Conservation (phyloP, 2,329 filamentous ascomycete species). For the Nothopassalora personata region DNA sequence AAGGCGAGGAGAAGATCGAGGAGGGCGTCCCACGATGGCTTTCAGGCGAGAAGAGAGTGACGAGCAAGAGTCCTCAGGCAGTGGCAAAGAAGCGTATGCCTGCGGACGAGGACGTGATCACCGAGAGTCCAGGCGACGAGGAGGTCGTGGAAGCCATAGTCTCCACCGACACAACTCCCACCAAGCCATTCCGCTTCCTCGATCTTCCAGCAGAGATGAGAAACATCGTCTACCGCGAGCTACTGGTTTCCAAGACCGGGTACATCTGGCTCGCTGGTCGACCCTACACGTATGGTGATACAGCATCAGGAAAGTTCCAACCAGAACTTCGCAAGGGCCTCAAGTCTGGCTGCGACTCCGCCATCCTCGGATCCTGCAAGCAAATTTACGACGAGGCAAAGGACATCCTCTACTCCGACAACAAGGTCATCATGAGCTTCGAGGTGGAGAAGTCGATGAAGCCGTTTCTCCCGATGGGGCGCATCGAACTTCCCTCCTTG, state of each 20-base stretch:
- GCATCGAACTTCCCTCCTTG: background rate
- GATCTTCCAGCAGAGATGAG: constrained; percentile 19
- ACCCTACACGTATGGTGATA: background rate
- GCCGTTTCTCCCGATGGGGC: background rate
- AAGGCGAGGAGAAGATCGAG: background rate
- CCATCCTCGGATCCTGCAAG: constrained; percentile 31
- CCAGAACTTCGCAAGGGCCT: background rate
- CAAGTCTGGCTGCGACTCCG: constrained; percentile 4
- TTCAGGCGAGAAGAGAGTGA: background rate
- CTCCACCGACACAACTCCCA: background rate
- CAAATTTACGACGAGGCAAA: constrained; percentile 35
- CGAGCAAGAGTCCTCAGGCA: background rate
- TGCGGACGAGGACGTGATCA: background rate
- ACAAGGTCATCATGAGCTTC: constrained; percentile 15
- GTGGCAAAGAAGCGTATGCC: background rate
- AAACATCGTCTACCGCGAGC: constrained; percentile 14
- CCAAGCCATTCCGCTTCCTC: constrained; percentile 13
- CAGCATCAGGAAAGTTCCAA: background rate
- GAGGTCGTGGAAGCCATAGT: background rate
- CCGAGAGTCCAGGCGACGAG: background rate
- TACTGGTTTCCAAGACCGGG: constrained; percentile 10
- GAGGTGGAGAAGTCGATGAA: constrained; percentile 3
- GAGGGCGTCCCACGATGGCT: background rate
- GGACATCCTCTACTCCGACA: constrained; percentile 34
- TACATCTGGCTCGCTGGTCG: constrained; percentile 11